Evolutionary conservation across 108 stramenopile genomes (phyloP).

Genomic region (Pseudonitzschia multiseries): DNA sequence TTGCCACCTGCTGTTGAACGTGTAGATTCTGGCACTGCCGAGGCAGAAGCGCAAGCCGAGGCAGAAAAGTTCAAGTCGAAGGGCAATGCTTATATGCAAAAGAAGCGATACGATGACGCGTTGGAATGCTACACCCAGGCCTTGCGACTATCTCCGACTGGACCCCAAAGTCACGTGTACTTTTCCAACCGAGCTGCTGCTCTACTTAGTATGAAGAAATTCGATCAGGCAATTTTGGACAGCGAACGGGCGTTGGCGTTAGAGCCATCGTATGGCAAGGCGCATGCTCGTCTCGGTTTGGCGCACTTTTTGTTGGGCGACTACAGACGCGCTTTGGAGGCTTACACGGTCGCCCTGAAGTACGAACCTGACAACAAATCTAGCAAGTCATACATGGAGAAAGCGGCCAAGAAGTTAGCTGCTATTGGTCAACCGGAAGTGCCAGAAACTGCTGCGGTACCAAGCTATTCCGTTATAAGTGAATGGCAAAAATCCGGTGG

Average conservation of each 20-base stretch:
- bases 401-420: constrained; percentile 62
- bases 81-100: constrained; percentile 83
- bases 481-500: constrained; percentile 38
- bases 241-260: constrained; percentile 62
- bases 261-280: constrained; percentile 86
- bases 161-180: constrained; percentile 81
- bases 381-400: constrained; percentile 65
- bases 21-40: constrained; percentile 1
- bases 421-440: neutral
- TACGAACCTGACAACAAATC: constrained; percentile 87
- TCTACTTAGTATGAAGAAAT: constrained; percentile 66
- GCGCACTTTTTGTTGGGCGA: constrained; percentile 89
- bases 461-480: constrained; percentile 40
- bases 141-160: constrained; percentile 58
- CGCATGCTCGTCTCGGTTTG: constrained; percentile 87
- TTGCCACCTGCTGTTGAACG: constrained; percentile 1
- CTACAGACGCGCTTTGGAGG: constrained; percentile 86
- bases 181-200: constrained; percentile 87
- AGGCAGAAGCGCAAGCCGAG: constrained; percentile 45
- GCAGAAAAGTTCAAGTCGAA: constrained; percentile 70
- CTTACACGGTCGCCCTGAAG: constrained; percentile 86
- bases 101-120: constrained; percentile 71
- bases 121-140: constrained; percentile 70
- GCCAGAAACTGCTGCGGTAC: neutral
- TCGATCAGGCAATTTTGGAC: constrained; percentile 62